phyloP scores from a whole-genome alignment of 2,329 filamentous ascomycete species.

The Trichoderma semiorbis region DNA sequence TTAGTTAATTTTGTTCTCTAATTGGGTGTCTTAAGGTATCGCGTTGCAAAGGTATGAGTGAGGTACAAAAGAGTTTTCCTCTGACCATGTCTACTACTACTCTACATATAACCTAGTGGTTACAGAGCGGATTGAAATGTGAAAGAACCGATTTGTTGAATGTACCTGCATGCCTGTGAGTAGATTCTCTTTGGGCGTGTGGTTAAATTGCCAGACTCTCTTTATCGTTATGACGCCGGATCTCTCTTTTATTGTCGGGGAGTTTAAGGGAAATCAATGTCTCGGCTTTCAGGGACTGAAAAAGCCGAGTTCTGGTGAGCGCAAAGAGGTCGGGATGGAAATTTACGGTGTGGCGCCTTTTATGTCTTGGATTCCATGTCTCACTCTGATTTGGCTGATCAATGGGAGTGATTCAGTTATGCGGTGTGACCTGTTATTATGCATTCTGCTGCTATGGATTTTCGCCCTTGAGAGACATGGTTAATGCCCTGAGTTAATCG shows the following conservation, averaged over 20 bases:
- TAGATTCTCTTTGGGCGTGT: background rate
- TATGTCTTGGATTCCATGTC: background rate
- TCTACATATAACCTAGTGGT: no score
- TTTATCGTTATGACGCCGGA: background rate
- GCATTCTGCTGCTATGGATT: background rate
- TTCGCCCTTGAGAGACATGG: background rate
- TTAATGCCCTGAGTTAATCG: fast-evolving
- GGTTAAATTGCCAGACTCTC: background rate
- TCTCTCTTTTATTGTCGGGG: background rate
- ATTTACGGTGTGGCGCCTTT: background rate
- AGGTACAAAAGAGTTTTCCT: background rate
- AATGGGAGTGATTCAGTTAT: background rate
- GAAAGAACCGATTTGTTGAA: background rate
- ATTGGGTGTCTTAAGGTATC: background rate
- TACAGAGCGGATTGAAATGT: no score
- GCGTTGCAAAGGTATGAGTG: background rate
- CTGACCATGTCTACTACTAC: background rate
- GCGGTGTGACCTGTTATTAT: background rate
- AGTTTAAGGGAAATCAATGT: background rate
- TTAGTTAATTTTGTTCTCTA: no score
- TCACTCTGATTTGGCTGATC: background rate
- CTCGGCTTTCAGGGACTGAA: background rate
- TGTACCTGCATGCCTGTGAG: no score
- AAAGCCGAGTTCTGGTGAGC: background rate
- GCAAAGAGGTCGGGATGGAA: background rate